Conservation (phyloP, 306 rosid species). For the Astragalus glycyphyllos region DNA sequence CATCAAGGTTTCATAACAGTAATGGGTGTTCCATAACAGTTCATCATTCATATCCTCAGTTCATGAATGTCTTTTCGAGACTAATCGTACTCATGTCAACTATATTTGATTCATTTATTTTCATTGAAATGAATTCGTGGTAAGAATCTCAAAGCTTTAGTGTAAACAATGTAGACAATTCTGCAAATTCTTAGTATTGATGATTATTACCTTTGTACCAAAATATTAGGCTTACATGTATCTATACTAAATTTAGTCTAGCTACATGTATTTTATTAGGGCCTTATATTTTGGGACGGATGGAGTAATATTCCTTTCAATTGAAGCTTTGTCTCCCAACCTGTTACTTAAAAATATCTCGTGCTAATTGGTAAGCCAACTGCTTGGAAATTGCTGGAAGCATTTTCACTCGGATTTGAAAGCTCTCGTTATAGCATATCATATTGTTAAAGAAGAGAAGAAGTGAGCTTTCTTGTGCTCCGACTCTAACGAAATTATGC, state of each 20-base stretch:
- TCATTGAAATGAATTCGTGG: neutral
- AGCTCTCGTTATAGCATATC: neutral
- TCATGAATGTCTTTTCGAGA: neutral
- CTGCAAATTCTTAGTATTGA: neutral
- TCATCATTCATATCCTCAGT: neutral
- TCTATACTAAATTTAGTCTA: too few relatives aligned
- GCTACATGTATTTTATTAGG: too few relatives aligned
- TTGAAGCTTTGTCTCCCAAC: neutral
- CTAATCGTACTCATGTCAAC: neutral
- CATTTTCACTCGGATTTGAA: neutral
- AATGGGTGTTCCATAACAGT: neutral
- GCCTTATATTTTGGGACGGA: too few relatives aligned
- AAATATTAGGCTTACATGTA: too few relatives aligned
- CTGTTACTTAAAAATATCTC: neutral
- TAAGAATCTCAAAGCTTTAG: neutral
- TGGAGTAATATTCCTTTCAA: too few relatives aligned
- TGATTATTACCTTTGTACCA: too few relatives aligned
- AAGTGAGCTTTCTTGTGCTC: too few relatives aligned
- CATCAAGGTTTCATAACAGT: neutral
- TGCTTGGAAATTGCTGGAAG: neutral
- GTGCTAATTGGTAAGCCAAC: neutral
- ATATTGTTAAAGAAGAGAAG: neutral
- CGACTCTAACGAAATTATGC: too few relatives aligned
- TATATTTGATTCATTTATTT: neutral
- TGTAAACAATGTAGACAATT: neutral